Base-by-base conservation (phyloP, 345 rosid genomes). In the Citrus australasica region DNA sequence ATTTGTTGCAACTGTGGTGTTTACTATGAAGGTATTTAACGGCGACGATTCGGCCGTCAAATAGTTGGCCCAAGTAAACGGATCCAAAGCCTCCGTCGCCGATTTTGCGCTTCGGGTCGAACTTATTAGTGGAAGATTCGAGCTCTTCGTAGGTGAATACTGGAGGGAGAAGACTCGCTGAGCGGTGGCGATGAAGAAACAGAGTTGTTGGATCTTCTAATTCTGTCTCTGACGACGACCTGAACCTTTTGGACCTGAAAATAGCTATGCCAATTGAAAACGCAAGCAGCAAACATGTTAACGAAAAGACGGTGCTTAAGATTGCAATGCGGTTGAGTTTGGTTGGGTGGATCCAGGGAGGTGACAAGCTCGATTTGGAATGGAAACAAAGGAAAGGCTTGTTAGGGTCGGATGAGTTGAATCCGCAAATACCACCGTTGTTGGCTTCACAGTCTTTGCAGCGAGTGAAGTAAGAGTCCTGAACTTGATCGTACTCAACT, bases 31-130 rank as follows among this genome's bases (percentile, higher is more conserved):
- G 98, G 82, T 90, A 86, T 64, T 95, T 95, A 2, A 95, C 96
- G 9, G 98, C 98, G 48, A 91, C 92, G 38, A 89, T 84, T 33
- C 93, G 82, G 9, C 90, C 93, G 62, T 95, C 98, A 62, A 56
- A 46, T 79, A 93, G 97, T 38, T 88, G 93, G 25, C 94, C 98
- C 48, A 95, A 76, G 78, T 82, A 93, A 35, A 95, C 98, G 0
- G 97, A 93, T 67, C 98, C 98, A 71, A 95, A 95, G 13, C 98
- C 98, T 35, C 98, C 98, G 70, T 93, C 97, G 0, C 98, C 98
- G 60, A 95, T 93, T 79, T 93, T 95, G 64, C 94, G 90, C 42
- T 90, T 91, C 4, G 84, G 88, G 80, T 93, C 98, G 87, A 95
- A 95, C 30, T 79, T 81, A 76, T 92, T 90, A 22, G 98, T 93